Percentiles rank a stretch among this genome's conserved stretches.
Evolutionary conservation across 1,284 basidiomycete species (phyloP).

Genomic region (Calocybe gambosa): DNA sequence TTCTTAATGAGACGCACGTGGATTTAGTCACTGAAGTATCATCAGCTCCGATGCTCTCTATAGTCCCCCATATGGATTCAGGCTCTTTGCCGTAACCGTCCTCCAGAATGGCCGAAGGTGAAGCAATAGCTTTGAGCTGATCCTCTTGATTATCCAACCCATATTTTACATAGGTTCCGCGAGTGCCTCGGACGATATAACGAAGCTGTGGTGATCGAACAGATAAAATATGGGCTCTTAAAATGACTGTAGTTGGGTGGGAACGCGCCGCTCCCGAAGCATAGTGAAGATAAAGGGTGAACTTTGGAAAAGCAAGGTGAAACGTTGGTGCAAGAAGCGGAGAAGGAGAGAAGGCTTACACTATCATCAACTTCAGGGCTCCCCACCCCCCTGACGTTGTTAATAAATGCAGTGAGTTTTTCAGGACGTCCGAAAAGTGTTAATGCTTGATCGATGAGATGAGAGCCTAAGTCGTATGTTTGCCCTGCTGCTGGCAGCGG

Average conservation of each 20-base stretch:
- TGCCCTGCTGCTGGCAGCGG: conserved; percentile 47
- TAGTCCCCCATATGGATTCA: conserved; percentile 49
- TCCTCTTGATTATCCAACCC: conserved; percentile 79
- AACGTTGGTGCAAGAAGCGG: not conserved
- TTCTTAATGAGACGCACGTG: conserved; percentile 30
- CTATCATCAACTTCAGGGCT: conserved; percentile 61
- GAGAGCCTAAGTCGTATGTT: conserved; percentile 61
- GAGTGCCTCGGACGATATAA: conserved; percentile 63
- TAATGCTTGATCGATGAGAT: conserved; percentile 75
- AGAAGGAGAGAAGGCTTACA: conserved; percentile 30
- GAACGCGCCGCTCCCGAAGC: conserved; percentile 32
- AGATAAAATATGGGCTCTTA: conserved; percentile 67
- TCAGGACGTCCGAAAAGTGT: conserved; percentile 72
- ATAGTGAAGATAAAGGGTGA: conserved; percentile 66
- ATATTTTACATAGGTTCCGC: conserved; percentile 69
- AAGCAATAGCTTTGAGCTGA: conserved; percentile 50
- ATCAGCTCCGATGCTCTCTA: conserved; percentile 50
- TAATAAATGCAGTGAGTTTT: conserved; percentile 62
- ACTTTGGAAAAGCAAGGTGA: conserved; percentile 29
- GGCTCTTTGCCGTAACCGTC: conserved; percentile 52
- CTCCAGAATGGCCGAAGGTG: conserved; percentile 41
- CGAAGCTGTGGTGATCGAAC: conserved; percentile 61
- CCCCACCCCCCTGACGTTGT: conserved; percentile 63
- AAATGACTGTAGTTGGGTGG: conserved; percentile 61
- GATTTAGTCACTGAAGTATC: conserved; percentile 40